A percentile compares a stretch with the other conserved stretches of the same genome.
Conservation (phyloP, 2,329 filamentous ascomycete genomes). For the Fusarium denticulatum region DNA sequence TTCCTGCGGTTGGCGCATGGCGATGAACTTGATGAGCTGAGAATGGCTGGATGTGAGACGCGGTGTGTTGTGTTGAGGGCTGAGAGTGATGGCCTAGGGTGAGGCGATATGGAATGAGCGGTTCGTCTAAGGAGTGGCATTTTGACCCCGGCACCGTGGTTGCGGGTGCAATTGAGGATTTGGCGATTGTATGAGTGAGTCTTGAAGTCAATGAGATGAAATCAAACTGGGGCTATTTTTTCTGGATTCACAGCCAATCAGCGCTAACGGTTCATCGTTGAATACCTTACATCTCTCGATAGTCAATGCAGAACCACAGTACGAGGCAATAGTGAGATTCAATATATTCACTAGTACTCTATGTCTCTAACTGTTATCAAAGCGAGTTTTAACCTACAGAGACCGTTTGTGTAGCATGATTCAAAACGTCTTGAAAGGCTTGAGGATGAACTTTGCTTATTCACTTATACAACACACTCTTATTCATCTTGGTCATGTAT, state of each 20-base stretch:
- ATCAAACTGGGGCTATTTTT: constrained; percentile 8
- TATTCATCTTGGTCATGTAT: neutral
- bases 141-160: constrained; percentile 13
- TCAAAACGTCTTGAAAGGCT: neutral
- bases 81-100: constrained; percentile 18
- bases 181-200: constrained; percentile 4
- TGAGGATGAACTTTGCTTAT: neutral
- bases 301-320: neutral
- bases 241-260: constrained; percentile 17
- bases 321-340: too few relatives aligned
- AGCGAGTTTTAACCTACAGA: neutral
- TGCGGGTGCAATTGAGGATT: neutral
- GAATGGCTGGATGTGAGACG: constrained; percentile 3
- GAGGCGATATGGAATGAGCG: constrained; percentile 15
- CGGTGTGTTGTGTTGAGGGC: constrained; percentile 2
- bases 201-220: constrained; percentile 22
- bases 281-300: neutral
- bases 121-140: constrained; percentile 35
- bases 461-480: neutral
- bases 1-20: constrained; percentile 35
- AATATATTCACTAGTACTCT: neutral
- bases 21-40: neutral
- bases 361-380: accelerated
- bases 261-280: neutral
- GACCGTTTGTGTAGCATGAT: neutral